A percentile compares a stretch with the other conserved stretches of the same genome.
These are phyloP conservation scores for Chlamydomonas schloesseri DNA, from an alignment of 139 green algal species.

Conservation along the genomic window DNA sequence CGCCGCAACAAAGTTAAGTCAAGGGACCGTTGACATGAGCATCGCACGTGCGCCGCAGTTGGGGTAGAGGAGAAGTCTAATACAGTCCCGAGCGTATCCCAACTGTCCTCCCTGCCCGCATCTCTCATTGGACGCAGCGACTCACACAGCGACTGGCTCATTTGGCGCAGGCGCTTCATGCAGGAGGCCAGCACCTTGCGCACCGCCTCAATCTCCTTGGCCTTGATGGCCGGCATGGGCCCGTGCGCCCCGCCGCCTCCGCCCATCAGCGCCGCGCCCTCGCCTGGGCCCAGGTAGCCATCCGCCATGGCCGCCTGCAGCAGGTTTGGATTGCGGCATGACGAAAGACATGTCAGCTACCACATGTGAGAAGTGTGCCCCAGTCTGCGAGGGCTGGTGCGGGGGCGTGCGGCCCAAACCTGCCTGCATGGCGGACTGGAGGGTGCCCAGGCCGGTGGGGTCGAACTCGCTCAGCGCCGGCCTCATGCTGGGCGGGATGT, in stretches of 20 bases:
- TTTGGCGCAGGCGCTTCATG: slow-evolving; percentile 51
- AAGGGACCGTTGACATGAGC: too few species aligned
- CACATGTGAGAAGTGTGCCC: too few species aligned
- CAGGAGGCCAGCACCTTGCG: slow-evolving; percentile 43
- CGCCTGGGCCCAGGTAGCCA: not conserved
- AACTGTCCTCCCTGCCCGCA: too few species aligned
- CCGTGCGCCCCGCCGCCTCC: too few species aligned
- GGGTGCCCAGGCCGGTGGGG: slow-evolving; percentile 29
- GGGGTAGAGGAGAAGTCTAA: too few species aligned
- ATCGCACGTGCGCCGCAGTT: too few species aligned
- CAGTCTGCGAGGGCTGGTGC: too few species aligned
- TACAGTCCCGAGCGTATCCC: too few species aligned
- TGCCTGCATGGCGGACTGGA: slow-evolving; percentile 21
- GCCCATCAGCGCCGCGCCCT: not conserved
- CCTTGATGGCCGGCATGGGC: not conserved
- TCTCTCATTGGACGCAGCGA: not conserved
- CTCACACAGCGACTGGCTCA: slow-evolving; percentile 58
- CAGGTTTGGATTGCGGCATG: too few species aligned
- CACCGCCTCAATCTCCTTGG: slow-evolving; percentile 61
- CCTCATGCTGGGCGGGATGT: slow-evolving; percentile 74
- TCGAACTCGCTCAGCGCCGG: slow-evolving; percentile 66
- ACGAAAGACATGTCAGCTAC: too few species aligned
- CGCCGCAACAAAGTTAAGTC: not conserved
- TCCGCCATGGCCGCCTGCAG: not conserved
- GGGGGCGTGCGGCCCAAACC: too few species aligned